Evolutionary conservation across 2,329 filamentous ascomycete genomes (phyloP).

Genomic region (Epichloe baconii): DNA sequence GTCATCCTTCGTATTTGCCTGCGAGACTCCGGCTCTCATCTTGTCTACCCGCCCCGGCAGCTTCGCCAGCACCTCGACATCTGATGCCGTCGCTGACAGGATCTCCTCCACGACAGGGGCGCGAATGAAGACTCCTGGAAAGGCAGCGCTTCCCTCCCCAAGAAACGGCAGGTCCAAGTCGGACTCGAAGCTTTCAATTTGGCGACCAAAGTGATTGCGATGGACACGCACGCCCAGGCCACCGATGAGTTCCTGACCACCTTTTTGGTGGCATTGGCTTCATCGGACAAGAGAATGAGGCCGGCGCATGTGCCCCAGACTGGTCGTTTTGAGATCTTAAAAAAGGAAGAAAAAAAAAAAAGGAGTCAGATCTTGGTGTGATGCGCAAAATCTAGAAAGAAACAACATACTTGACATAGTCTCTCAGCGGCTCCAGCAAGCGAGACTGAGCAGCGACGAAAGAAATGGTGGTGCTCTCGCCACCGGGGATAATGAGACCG

Average conservation of each 20-base stretch:
- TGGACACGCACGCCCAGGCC: slow-evolving; percentile 84
- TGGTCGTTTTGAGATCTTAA: slow-evolving; percentile 57
- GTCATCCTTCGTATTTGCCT: slow-evolving; percentile 25
- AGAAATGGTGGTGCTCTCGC: slow-evolving; percentile 88
- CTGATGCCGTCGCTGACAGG: slow-evolving; percentile 28
- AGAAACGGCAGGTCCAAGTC: slow-evolving; percentile 63
- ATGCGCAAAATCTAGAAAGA: too few species aligned
- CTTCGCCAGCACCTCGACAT: slow-evolving; percentile 39
- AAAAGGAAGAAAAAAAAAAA: not conserved
- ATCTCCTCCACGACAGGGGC: slow-evolving; percentile 86
- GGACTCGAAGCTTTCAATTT: slow-evolving; percentile 82
- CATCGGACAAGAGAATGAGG: slow-evolving; percentile 78
- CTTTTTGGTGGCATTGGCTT: slow-evolving; percentile 78
- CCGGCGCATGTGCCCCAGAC: slow-evolving; percentile 96
- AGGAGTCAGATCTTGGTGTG: not conserved
- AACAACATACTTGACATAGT: slow-evolving; percentile 72
- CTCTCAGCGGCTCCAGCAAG: slow-evolving; percentile 68
- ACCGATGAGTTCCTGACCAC: slow-evolving; percentile 85
- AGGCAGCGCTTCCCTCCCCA: slow-evolving; percentile 25
- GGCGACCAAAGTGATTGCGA: slow-evolving; percentile 87
- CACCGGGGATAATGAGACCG: slow-evolving; percentile 80
- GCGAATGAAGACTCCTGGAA: slow-evolving; percentile 81
- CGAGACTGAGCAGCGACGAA: slow-evolving; percentile 72
- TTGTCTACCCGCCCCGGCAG: slow-evolving; percentile 29
- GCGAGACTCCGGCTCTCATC: slow-evolving; percentile 23